phyloP scores from a whole-genome alignment of 495 filamentous ascomycete genomes.

The Penicillium malachiteum region DNA sequence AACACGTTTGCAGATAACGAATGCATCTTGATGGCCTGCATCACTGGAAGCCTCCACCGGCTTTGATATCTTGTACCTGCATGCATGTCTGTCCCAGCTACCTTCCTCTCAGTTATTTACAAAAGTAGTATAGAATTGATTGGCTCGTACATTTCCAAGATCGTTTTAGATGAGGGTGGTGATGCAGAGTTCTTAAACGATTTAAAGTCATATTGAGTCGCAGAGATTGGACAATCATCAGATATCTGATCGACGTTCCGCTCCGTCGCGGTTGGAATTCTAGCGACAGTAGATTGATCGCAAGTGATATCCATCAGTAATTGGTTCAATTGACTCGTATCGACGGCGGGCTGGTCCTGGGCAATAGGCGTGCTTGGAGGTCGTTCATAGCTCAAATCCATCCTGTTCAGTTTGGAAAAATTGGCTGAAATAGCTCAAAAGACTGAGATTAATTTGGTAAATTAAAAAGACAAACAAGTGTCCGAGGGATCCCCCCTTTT shows the following conservation, averaged over 20 bases:
- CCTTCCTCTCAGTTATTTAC: constrained; percentile 10
- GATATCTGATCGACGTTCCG: constrained; percentile 16
- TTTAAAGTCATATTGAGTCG: constrained; percentile 22
- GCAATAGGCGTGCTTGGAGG: no score
- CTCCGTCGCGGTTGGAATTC: constrained; percentile 3
- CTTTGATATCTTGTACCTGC: constrained; percentile 24
- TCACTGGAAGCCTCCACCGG: constrained; percentile 12
- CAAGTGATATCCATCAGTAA: no score
- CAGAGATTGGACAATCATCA: constrained; percentile 21
- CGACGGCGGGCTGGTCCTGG: no score
- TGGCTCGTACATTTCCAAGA: constrained; percentile 22
- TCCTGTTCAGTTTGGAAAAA: no score
- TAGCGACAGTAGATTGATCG: no score
- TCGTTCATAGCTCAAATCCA: no score
- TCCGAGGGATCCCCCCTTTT: no score
- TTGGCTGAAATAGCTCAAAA: no score
- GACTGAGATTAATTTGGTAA: no score
- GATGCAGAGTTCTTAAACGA: constrained; percentile 23
- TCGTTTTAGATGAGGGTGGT: constrained; percentile 18
- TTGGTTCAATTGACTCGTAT: no score
- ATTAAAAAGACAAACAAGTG: no score
- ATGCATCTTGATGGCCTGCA: constrained; percentile 24
- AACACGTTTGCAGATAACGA: constrained; percentile 25
- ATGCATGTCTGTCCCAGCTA: constrained; percentile 28
- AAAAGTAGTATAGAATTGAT: constrained; percentile 8